These are phyloP conservation scores for Citeromyces nyonsensis DNA, from an alignment of 805 yeast species.

Conservation along the genomic window DNA sequence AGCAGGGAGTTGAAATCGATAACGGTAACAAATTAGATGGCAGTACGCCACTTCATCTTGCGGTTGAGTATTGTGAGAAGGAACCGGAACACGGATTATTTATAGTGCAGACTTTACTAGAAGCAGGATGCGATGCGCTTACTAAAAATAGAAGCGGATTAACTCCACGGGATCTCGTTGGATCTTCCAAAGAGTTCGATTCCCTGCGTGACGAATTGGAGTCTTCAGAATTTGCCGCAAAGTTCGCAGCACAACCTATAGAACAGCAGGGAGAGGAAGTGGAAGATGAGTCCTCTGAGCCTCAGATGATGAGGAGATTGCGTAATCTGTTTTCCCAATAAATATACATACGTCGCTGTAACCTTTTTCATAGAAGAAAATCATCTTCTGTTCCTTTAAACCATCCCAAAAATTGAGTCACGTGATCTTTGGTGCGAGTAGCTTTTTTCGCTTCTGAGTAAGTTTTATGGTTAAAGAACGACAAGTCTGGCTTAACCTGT, in stretches of 20 bases:
- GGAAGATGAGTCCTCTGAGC: slow-evolving; percentile 2
- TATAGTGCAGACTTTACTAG: slow-evolving; percentile 66
- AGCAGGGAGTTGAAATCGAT: slow-evolving; percentile 84
- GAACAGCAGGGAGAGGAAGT: slow-evolving; percentile 12
- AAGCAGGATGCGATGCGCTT: slow-evolving; percentile 81
- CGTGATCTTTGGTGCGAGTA: no score
- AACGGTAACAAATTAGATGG: slow-evolving; percentile 58
- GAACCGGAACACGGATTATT: slow-evolving; percentile 81
- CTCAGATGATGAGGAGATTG: slow-evolving; percentile 8
- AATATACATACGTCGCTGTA: no score
- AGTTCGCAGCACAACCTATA: slow-evolving; percentile 18
- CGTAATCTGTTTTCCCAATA: neutral
- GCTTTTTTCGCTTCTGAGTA: no score
- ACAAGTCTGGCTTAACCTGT: neutral
- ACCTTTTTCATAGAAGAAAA: no score
- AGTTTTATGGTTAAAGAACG: no score
- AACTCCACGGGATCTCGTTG: slow-evolving; percentile 62
- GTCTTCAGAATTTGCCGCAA: slow-evolving; percentile 69
- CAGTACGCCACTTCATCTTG: slow-evolving; percentile 81
- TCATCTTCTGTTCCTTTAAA: no score
- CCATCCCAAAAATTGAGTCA: no score
- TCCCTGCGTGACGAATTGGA: slow-evolving; percentile 33
- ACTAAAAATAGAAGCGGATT: slow-evolving; percentile 43
- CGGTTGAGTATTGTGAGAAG: slow-evolving; percentile 58
- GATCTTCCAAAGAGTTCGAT: slow-evolving; percentile 3